Conservation (phyloP, 176 grass and related monocot species). For the Ananas comosus region DNA sequence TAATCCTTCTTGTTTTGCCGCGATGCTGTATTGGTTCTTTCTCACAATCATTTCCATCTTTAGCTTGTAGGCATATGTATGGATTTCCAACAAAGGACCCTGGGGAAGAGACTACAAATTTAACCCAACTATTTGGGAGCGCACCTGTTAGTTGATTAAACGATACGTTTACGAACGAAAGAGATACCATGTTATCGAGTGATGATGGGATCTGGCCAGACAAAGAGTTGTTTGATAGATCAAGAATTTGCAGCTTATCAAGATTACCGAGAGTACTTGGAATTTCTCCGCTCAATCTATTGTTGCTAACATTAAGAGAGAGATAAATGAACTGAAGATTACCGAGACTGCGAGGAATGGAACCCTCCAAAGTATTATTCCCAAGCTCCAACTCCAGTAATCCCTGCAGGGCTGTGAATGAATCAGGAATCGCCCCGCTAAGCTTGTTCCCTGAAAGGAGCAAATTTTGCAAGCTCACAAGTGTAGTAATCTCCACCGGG, state of each 20-base stretch:
- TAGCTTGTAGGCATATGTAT: conserved; percentile 18
- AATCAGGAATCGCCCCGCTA: conserved; percentile 34
- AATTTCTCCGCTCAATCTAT: conserved; percentile 34
- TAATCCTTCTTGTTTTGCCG: conserved; percentile 15
- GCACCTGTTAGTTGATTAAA: conserved; percentile 40
- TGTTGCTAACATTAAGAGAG: conserved; percentile 46
- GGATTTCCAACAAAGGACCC: conserved; percentile 33
- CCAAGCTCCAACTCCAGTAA: conserved; percentile 53
- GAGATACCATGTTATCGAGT: conserved; percentile 42
- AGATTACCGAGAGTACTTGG: conserved; percentile 47
- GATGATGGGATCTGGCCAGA: conserved; percentile 35
- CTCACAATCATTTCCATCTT: neutral
- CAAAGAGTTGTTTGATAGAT: conserved; percentile 40
- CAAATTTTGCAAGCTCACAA: conserved; percentile 33
- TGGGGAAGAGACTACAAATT: conserved; percentile 20
- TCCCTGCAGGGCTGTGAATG: conserved; percentile 23
- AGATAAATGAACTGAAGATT: conserved; percentile 48
- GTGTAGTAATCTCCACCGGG: conserved; percentile 27
- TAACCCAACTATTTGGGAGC: conserved; percentile 34
- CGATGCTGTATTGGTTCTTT: neutral
- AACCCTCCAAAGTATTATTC: conserved; percentile 40
- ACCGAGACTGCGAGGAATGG: conserved; percentile 33
- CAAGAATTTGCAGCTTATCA: conserved; percentile 42
- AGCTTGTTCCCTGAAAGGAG: conserved; percentile 41
- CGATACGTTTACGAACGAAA: conserved; percentile 41